phyloP scores from a whole-genome alignment of 2,329 filamentous ascomycete genomes.

The Cyclaneusma minus region DNA sequence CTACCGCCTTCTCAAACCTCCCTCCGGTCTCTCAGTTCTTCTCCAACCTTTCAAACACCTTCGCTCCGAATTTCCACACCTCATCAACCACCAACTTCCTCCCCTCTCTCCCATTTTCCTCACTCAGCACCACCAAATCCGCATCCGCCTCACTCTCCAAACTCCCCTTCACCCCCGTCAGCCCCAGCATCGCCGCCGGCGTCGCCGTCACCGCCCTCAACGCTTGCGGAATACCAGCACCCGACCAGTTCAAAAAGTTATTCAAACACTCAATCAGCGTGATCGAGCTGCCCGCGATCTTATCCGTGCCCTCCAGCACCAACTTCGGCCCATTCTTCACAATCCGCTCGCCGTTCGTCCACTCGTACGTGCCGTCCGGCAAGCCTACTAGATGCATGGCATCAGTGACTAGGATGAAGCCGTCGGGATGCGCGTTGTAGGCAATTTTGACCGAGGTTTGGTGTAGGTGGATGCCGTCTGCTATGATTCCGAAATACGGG shows the following conservation, averaged over 20 bases:
- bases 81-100: conserved; percentile 49
- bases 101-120: conserved; percentile 28
- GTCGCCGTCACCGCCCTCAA: conserved; percentile 60
- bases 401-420: conserved; percentile 81
- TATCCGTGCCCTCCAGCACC: conserved; percentile 62
- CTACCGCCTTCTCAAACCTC: no score
- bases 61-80: conserved; percentile 64
- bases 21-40: no score
- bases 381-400: conserved; percentile 79
- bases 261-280: conserved; percentile 69
- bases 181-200: conserved; percentile 60
- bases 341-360: conserved; percentile 59
- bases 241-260: conserved; percentile 67
- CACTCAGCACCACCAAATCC: conserved; percentile 52
- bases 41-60: no score
- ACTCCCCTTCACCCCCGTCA: conserved; percentile 50
- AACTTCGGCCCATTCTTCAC: conserved; percentile 59
- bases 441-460: conserved; percentile 81
- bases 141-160: conserved; percentile 49
- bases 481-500: conserved; percentile 79
- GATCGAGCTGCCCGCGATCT: conserved; percentile 60
- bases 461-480: conserved; percentile 81
- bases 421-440: conserved; percentile 69
- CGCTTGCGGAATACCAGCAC: conserved; percentile 49
- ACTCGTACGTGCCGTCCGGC: conserved; percentile 70